phyloP scores from a whole-genome alignment of 345 rosid species.

The Salix suchowensis region DNA sequence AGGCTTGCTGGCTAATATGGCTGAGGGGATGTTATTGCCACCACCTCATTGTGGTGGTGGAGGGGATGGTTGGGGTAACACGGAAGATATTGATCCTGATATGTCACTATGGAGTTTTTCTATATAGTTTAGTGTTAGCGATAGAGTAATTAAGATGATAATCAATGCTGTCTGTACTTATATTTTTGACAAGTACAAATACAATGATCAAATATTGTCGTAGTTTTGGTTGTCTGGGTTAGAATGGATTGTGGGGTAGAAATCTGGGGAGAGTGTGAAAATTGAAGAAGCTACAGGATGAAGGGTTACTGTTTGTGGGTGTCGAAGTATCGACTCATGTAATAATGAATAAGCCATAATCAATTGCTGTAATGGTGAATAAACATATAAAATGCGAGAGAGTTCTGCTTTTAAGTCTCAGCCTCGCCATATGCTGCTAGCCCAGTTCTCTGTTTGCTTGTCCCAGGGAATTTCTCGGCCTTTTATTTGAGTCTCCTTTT shows the following conservation, averaged over 20 bases:
- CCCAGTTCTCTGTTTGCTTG: background rate
- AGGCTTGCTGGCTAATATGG: conserved; percentile 56
- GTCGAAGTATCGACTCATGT: background rate
- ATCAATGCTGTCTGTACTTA: background rate
- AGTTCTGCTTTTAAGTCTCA: background rate
- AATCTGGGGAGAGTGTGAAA: background rate
- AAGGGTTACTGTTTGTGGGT: background rate
- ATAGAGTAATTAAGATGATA: background rate
- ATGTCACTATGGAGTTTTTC: conserved; percentile 61
- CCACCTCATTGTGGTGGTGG: conserved; percentile 44
- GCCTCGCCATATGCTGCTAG: background rate
- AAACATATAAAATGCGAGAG: background rate
- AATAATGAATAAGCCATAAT: background rate
- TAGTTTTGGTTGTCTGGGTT: background rate
- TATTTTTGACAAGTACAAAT: background rate
- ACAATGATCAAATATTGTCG: background rate
- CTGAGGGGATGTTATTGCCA: conserved; percentile 71
- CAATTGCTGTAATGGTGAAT: background rate
- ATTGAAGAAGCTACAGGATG: background rate
- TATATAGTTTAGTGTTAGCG: background rate
- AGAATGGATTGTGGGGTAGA: background rate
- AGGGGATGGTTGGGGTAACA: conserved; percentile 21
- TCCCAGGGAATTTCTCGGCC: too few species aligned
- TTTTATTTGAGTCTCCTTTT: too few species aligned
- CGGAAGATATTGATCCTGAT: conserved; percentile 33